These are phyloP conservation scores for Rutidosis leptorrhynchoides DNA, from an alignment of 129 eudicot species.

Conservation along the genomic window DNA sequence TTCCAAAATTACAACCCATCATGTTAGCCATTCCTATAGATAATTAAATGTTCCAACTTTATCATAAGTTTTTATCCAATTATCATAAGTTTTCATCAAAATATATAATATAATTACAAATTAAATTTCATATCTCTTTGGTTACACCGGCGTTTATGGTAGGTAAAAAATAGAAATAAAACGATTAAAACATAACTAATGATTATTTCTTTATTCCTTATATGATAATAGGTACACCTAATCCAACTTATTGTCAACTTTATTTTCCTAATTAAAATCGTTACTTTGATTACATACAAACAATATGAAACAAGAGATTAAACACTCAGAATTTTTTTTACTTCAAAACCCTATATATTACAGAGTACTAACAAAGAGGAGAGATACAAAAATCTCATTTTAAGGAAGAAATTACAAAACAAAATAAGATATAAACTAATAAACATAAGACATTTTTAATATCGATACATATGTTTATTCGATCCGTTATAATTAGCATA, in stretches of 20 bases:
- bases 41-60: too few species aligned
- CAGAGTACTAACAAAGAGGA: not conserved
- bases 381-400: not conserved
- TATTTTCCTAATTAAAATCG: not conserved
- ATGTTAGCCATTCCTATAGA: too few species aligned
- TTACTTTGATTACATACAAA: not conserved
- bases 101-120: too few species aligned
- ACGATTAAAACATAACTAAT: not conserved
- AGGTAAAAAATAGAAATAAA: not conserved
- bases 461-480: constrained; percentile 21
- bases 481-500: constrained; percentile 23
- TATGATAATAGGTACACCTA: constrained; percentile 3
- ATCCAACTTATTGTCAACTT: not conserved
- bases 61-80: too few species aligned
- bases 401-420: not conserved
- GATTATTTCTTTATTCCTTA: not conserved
- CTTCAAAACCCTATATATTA: constrained; percentile 23
- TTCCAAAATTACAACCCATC: too few species aligned
- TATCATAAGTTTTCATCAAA: not conserved
- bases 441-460: constrained; percentile 13
- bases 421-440: not conserved
- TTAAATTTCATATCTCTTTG: too few species aligned
- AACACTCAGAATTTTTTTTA: constrained; percentile 21
- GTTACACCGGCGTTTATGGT: too few species aligned
- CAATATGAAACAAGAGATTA: too few species aligned